Conservation (phyloP, 2,329 filamentous ascomycete genomes). For the Fusarium secorum region DNA sequence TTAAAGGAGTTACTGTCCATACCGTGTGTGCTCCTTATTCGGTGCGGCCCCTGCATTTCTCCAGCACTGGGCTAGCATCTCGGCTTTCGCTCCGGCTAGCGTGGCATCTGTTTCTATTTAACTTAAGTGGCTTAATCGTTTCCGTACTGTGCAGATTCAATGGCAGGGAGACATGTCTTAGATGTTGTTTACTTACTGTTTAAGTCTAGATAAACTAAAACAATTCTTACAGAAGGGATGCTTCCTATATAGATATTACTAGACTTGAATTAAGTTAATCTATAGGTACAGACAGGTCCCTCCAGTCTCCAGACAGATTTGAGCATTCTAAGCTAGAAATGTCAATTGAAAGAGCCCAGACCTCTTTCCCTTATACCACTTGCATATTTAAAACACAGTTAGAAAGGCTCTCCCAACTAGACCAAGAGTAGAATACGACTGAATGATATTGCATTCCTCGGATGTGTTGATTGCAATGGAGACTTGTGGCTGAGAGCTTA, state of each 20-base stretch:
- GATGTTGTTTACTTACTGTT: background rate
- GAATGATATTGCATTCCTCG: background rate
- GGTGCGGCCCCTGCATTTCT: background rate
- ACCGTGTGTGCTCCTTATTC: background rate
- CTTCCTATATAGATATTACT: rapidly evolving
- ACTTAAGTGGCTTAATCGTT: background rate
- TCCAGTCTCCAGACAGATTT: rapidly evolving
- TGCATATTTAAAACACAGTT: too few species aligned
- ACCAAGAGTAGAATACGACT: background rate
- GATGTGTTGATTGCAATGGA: background rate
- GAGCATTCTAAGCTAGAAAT: background rate
- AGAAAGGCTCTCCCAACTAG: rapidly evolving
- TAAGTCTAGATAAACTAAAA: background rate
- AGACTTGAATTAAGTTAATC: background rate
- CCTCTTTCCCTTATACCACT: background rate
- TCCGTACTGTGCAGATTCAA: background rate
- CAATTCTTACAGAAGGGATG: background rate
- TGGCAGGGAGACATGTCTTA: background rate
- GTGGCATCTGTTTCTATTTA: background rate
- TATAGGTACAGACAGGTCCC: background rate
- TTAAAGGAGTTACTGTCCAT: background rate
- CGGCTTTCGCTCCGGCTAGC: background rate
- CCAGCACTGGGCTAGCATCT: background rate
- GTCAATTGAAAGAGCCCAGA: background rate
- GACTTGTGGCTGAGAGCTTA: background rate